phyloP scores from a whole-genome alignment of 345 rosid genomes.

The Citrus maxima region DNA sequence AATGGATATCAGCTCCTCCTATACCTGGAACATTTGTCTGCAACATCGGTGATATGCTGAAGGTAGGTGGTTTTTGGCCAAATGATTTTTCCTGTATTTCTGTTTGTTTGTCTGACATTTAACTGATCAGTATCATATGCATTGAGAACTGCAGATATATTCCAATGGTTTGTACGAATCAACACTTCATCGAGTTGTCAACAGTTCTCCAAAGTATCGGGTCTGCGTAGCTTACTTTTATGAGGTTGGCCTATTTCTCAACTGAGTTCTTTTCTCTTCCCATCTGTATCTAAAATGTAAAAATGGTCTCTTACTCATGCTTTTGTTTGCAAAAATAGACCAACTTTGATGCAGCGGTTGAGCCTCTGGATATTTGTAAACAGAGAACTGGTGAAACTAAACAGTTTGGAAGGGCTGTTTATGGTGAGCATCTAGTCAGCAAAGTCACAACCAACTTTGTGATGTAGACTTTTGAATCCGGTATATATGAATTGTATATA shows the following conservation, averaged over 20 bases:
- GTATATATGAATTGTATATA: not conserved
- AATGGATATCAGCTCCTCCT: slow-evolving; percentile 89
- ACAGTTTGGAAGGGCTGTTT: slow-evolving; percentile 56
- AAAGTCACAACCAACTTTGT: slow-evolving; percentile 70
- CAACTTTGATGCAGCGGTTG: slow-evolving; percentile 62
- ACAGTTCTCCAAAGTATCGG: slow-evolving; percentile 51
- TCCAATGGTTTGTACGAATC: slow-evolving; percentile 84
- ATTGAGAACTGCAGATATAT: slow-evolving; percentile 48
- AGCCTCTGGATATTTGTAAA: slow-evolving; percentile 69
- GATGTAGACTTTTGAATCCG: slow-evolving; percentile 5
- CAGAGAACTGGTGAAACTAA: slow-evolving; percentile 39
- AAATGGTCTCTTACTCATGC: not conserved
- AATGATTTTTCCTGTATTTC: not conserved
- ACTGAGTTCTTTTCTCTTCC: not conserved
- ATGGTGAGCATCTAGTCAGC: slow-evolving; percentile 81
- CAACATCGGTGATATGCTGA: slow-evolving; percentile 93
- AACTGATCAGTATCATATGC: not conserved
- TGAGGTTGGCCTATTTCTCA: slow-evolving; percentile 48
- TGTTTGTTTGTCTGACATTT: not conserved
- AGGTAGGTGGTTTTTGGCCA: slow-evolving; percentile 37
- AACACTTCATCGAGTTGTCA: slow-evolving; percentile 71
- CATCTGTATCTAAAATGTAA: not conserved
- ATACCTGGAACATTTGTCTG: slow-evolving; percentile 81
- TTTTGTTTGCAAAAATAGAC: slow-evolving; percentile 39
- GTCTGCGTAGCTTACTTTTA: slow-evolving; percentile 72